Evolutionary conservation across 257 asterid species (phyloP), one percentile per base, ranked within the genome.

Genomic region (Osmanthus fragrans): DNA sequence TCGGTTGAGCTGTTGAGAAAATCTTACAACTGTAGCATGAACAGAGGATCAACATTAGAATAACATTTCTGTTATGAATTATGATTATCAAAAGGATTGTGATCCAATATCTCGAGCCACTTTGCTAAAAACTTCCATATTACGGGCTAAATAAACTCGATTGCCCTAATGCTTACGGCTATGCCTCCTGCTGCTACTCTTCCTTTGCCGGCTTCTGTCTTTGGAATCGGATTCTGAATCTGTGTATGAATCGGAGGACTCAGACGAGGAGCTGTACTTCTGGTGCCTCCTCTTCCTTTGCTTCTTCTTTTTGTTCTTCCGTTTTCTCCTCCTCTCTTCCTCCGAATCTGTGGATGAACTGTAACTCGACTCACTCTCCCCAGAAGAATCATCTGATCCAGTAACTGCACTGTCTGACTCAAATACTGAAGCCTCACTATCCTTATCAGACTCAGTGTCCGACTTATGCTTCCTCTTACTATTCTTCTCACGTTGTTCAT

Each of bases 391-490:
- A 34, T 88, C 96, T 7, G 97, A 90, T 5, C 87, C 97, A 1
- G 91, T 88, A 7, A 87, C 94, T 0, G 72, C 90, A 76, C 93
- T 83, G 5, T 89, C 98, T 5, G 96, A 94, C 75, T 91, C 97
- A 36, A 92, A 92, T 37, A 91, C 97, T 0, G 97, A 94, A 72
- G 97, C 98, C 85, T 94, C 97, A 18, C 97, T 94, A 36, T 82
- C 97, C 79, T 84, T 82, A 73, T 75, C 92, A 45, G 98, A 92
- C 82, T 86, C 86, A 0, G 83, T 80, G 66, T 84, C 88, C 1
- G 96, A 85, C 84, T 88, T 92, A 74, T 94, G 95, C 89, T 92
- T 94, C 89, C 97, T 92, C 85, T 94, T 94, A 63, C 91, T 89
- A 88, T 90, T 91, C 89, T 89, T 87, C 54, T 42, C 85, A 39